phyloP scores from a whole-genome alignment of 2,329 filamentous ascomycete species.

The Xylaria sp. region DNA sequence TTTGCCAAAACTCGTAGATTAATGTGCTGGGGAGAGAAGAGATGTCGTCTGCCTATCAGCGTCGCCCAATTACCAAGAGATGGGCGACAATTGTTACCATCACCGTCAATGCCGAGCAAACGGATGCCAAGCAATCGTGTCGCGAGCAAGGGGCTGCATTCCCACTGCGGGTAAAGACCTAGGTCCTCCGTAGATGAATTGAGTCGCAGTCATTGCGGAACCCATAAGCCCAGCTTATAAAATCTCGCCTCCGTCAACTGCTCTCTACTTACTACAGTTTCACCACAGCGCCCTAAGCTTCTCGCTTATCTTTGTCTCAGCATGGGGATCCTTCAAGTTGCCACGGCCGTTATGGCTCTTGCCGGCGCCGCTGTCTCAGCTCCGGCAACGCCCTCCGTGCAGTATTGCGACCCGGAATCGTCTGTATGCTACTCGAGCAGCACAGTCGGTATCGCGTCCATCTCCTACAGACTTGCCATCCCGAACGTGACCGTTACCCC shows the following conservation, averaged over 20 bases:
- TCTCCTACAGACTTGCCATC: conserved; percentile 52
- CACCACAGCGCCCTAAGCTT: conserved; percentile 8
- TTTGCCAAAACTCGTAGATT: conserved; percentile 38
- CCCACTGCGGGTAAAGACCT: conserved; percentile 31
- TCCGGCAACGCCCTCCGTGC: conserved; percentile 32
- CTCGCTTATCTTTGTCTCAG: conserved; percentile 17
- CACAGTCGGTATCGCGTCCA: conserved; percentile 39
- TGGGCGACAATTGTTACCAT: conserved; percentile 22
- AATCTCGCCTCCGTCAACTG: not conserved
- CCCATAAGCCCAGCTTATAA: conserved; percentile 16
- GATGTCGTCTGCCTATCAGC: conserved; percentile 30
- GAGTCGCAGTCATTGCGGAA: not conserved
- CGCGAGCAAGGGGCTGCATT: conserved; percentile 1
- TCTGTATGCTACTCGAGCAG: conserved; percentile 39
- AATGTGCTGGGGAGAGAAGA: conserved; percentile 27
- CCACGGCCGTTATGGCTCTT: conserved; percentile 27
- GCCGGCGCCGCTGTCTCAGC: conserved; percentile 21
- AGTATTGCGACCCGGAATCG: conserved; percentile 37
- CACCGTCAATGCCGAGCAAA: conserved; percentile 28
- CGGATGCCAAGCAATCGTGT: conserved; percentile 10
- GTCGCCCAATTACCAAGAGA: conserved; percentile 31
- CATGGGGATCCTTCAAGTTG: conserved; percentile 35
- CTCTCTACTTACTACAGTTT: not conserved
- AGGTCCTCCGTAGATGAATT: conserved; percentile 17
- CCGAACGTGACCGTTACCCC: conserved; percentile 48